Evolutionary conservation across 1,139 yeast species (phyloP), one percentile per base, ranked within the genome.

Genomic region (Taphrina wiesneri): DNA sequence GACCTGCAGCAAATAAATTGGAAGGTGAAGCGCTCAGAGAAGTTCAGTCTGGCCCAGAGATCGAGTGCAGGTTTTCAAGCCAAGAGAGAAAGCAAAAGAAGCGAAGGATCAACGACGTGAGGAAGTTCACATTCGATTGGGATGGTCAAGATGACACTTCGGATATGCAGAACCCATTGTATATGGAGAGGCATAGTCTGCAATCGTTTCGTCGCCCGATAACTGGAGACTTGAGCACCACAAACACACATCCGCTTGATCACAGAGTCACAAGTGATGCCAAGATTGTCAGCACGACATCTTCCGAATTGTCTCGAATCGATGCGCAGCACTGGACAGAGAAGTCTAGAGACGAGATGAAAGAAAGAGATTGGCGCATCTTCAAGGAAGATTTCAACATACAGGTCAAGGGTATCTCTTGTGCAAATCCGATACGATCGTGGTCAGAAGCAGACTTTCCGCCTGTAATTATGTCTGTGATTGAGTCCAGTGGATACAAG

Each of bases 301-400:
- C 17, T 3, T 39, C 5, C 19, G 43, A 19, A 7, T 7, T 39
- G 43, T n/a, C 43, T 15, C 43, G 2, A n/a, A 45, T 7, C 28
- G 74, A 74, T 11, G 81, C 79, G 34, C 70, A 76, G 13, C 93
- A 86, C 70, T 93, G 98, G 98, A 77, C 84, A 0, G 80, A 85
- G 57, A 93, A 93, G 73, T 74, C 82, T 0, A 74, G 86, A 1
- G 76, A 76, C 0, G 81, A 83, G 56, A 91, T 93, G 99, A 83
- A 83, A 0, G 78, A 81, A 0, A 80, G 97, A 68, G 99, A 93
- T 74, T 93, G 98, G 98, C 81, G 97, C 68, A 87, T 90, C 57
- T 80, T 92, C 74, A 84, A 83, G 70, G 96, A 90, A 73, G 97
- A 92, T 71, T 89, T 79, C 74, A 83, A 82, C 69, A 90, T 92